phyloP scores from a whole-genome alignment of 75 land plant genomes.

The Chamaecyparis obtusa region DNA sequence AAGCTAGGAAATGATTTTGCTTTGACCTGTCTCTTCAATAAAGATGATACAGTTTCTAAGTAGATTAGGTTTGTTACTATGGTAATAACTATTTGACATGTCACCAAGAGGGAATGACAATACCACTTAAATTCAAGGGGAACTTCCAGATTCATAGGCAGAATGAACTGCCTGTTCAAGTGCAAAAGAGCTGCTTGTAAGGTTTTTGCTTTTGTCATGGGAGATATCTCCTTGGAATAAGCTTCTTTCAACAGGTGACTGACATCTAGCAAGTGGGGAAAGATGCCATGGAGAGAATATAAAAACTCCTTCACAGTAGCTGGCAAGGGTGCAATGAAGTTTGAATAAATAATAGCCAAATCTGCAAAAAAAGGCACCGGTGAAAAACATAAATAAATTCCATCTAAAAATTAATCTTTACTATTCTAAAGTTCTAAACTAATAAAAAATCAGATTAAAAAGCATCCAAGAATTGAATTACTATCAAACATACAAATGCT shows the following conservation, averaged over 20 bases:
- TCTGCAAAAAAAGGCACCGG: constrained; percentile 35
- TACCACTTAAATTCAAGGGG: constrained; percentile 31
- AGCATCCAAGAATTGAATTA: background rate
- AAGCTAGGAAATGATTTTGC: background rate
- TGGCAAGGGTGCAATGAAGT: constrained; percentile 74
- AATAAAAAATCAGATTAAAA: background rate
- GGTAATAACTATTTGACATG: background rate
- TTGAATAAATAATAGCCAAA: constrained; percentile 62
- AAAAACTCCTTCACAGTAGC: constrained; percentile 47
- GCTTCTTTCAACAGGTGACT: constrained; percentile 54
- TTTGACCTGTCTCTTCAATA: background rate
- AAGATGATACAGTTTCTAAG: background rate
- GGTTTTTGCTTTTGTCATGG: constrained; percentile 25
- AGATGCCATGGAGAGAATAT: constrained; percentile 39
- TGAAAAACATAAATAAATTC: background rate
- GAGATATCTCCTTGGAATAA: constrained; percentile 37
- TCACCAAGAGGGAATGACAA: background rate
- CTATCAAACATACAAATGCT: background rate
- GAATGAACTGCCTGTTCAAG: constrained; percentile 40
- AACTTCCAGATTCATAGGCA: constrained; percentile 47
- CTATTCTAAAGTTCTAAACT: background rate
- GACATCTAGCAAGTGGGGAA: constrained; percentile 58
- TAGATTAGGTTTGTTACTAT: background rate
- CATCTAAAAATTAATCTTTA: background rate
- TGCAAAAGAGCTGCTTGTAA: constrained; percentile 31